Percentiles rank a stretch among this genome's conserved stretches.
These are phyloP conservation scores for Candida oleophila DNA, from an alignment of 805 yeast species.

Conservation along the genomic window DNA sequence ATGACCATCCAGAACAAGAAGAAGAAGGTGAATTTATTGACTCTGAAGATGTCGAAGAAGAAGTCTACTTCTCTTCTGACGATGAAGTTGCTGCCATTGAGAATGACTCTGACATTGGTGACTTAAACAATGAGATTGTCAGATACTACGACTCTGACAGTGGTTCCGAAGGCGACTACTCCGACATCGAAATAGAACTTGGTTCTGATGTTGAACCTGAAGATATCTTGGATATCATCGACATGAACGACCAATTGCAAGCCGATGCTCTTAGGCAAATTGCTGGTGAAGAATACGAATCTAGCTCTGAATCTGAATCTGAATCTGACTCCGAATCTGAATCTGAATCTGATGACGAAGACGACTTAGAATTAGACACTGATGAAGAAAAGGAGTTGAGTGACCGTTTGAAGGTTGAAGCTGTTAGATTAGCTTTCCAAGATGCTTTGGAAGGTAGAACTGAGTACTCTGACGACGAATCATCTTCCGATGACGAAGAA, in stretches of 20 bases:
- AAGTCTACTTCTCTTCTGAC: constrained; percentile 17
- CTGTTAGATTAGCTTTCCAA: constrained; percentile 34
- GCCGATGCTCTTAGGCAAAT: constrained; percentile 28
- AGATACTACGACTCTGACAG: constrained; percentile 21
- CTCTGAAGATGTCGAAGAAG: constrained; percentile 22
- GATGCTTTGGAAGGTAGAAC: constrained; percentile 30
- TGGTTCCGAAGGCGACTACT: constrained; percentile 9
- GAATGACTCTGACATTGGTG: constrained; percentile 14
- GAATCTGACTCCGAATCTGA: constrained; percentile 14
- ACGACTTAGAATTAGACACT: constrained; percentile 22
- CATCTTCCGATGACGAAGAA: constrained; percentile 33
- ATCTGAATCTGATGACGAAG: constrained; percentile 15
- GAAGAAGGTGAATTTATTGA: constrained; percentile 7
- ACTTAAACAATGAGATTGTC: constrained; percentile 31
- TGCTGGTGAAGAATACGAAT: constrained; percentile 12
- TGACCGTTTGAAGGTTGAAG: constrained; percentile 36
- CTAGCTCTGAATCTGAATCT: constrained; percentile 16
- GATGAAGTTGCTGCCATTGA: constrained; percentile 21
- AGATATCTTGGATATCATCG: constrained; percentile 33
- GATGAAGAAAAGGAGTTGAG: constrained; percentile 27
- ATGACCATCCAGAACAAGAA: neutral
- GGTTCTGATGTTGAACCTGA: constrained; percentile 22
- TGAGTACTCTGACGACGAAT: constrained; percentile 18
- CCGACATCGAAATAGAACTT: constrained; percentile 9
- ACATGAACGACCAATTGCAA: constrained; percentile 39